Evolutionary conservation across 306 rosid genomes (phyloP), one percentile per base, ranked within the genome.

Genomic region (Quercus parvula): DNA sequence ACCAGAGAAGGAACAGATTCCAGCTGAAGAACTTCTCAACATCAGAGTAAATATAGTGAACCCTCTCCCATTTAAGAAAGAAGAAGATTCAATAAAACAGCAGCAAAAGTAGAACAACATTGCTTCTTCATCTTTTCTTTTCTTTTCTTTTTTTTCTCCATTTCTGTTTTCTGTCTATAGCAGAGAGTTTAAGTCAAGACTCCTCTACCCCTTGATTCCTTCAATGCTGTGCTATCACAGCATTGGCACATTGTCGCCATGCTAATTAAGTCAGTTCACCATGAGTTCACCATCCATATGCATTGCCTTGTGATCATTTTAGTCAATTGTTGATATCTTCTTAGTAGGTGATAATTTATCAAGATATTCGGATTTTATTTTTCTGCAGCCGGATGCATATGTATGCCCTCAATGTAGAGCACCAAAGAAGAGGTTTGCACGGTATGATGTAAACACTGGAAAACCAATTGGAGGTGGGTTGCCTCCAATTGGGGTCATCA

Each of bases 401-500:
- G 78, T 13, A 6, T 96, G 98, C 81, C 99, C 99, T 20, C 99
- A 96, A 77, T 96, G 99, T 77, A 78, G 49, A 77, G 97, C 99
- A 27, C 96, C 98, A 1, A 96, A 93, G 91, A 96, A 93, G 87
- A 90, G 99, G 86, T 93, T 96, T 82, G 92, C 92, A 62, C 64
- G 56, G 52, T 96, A 96, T 75, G 99, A 96, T 77, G 94, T 86
- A 67, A 96, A 85, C 89, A 93, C 91, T 0, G 99, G 99, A 25
- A 89, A 63, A 79, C 88, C 97, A 55, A 85, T 96, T 33, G 99
- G 97, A 11, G 98, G 99, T 0, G 88, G 87, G 20, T 87, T 96
- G 91, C 99, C 97, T 70, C 99, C 99, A 8, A 77, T 96, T 79
- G 94, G 97, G 38, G 99, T 96, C 64, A 90, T 96, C 73, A 79